phyloP scores from a whole-genome alignment of 148 eudicot species.

The Drosera capensis region DNA sequence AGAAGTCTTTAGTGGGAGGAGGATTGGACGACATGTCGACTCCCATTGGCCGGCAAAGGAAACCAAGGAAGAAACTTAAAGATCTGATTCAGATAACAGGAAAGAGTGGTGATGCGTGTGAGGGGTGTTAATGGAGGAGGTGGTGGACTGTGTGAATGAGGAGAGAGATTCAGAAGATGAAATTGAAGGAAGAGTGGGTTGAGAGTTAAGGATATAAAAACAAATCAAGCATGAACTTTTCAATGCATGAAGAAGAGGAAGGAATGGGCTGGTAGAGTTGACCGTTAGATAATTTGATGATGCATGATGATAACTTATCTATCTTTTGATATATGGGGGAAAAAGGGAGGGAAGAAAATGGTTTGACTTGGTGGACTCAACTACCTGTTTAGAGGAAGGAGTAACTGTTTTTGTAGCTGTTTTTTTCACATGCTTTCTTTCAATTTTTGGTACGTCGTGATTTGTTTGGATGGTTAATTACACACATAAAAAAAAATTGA shows the following conservation, averaged over 20 bases:
- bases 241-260: slow-evolving; percentile 2
- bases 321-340: too few species aligned
- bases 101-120: not conserved
- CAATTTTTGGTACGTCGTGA: too few species aligned
- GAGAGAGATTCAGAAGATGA: not conserved
- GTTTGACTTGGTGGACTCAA: slow-evolving; percentile 10
- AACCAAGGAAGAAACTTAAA: too few species aligned
- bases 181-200: slow-evolving; percentile 13
- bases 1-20: slow-evolving; percentile 27
- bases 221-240: slow-evolving; percentile 8
- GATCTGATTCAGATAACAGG: not conserved
- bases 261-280: slow-evolving; percentile 39
- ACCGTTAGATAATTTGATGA: slow-evolving; percentile 33
- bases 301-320: too few species aligned
- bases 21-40: slow-evolving; percentile 46
- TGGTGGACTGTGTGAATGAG: not conserved
- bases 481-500: too few species aligned
- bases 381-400: slow-evolving; percentile 18
- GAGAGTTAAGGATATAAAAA: slow-evolving; percentile 50
- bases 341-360: not conserved
- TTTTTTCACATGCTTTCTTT: too few species aligned
- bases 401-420: slow-evolving; percentile 4
- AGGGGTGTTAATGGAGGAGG: not conserved
- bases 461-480: too few species aligned
- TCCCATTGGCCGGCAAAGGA: slow-evolving; percentile 38